Conservation (phyloP, 495 filamentous ascomycete genomes). For the Hypoxylon subgilvum region DNA sequence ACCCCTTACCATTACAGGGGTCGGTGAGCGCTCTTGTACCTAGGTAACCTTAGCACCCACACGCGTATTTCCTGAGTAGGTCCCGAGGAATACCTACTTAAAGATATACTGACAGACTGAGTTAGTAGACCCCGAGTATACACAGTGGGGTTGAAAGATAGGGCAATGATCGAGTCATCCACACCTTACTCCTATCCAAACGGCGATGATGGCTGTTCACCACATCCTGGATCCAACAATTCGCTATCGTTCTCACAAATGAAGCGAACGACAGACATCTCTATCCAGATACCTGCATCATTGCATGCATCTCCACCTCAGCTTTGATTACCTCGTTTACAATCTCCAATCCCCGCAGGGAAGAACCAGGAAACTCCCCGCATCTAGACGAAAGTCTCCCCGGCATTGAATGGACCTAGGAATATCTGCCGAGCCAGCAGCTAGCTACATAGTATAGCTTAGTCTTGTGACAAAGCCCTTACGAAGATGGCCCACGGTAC, state of each 20-base stretch:
- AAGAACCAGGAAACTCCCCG: slow-evolving; percentile 19
- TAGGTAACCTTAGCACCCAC: no score
- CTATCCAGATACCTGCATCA: neutral
- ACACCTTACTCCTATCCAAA: no score
- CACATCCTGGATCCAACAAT: neutral
- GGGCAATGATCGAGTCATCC: no score
- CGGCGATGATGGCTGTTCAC: no score
- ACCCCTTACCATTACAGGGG: no score
- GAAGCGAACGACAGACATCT: neutral
- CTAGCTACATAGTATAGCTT: slow-evolving; percentile 16
- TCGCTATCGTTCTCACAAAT: neutral
- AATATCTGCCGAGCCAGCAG: slow-evolving; percentile 36
- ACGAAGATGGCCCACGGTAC: slow-evolving; percentile 19
- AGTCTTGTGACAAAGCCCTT: slow-evolving; percentile 28
- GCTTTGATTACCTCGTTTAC: slow-evolving; percentile 12
- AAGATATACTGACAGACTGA: no score
- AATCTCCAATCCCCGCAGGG: slow-evolving; percentile 16
- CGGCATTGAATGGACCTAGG: slow-evolving; percentile 13
- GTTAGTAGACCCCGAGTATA: no score
- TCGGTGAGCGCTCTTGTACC: no score
- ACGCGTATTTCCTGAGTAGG: no score
- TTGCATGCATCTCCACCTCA: neutral
- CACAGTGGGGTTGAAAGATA: no score
- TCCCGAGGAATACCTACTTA: no score
- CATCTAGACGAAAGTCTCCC: slow-evolving; percentile 23